Evolutionary conservation across 257 asterid genomes (phyloP).

Genomic region (Forsythia suspensa): DNA sequence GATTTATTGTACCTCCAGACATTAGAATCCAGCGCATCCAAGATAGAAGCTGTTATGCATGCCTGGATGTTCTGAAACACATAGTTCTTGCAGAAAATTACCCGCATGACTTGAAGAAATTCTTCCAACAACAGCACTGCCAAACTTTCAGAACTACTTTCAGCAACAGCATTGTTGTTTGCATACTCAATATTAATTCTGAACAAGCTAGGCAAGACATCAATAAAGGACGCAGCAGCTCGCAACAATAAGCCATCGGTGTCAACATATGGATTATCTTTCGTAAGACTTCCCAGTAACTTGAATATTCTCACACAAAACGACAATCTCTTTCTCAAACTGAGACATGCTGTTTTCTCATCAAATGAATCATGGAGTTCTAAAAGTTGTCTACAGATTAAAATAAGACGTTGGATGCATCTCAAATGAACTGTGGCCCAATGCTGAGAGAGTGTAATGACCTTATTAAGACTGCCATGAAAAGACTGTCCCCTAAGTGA

Average conservation of each 20-base stretch:
- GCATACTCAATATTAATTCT: constrained; percentile 58
- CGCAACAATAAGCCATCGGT: constrained; percentile 60
- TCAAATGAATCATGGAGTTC: constrained; percentile 50
- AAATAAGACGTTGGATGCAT: constrained; percentile 64
- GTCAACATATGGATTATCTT: constrained; percentile 50
- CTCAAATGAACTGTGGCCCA: constrained; percentile 83
- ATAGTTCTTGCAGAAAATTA: constrained; percentile 47
- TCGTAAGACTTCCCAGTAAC: constrained; percentile 62
- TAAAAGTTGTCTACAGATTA: constrained; percentile 55
- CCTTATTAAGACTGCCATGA: constrained; percentile 40
- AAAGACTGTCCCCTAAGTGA: constrained; percentile 40
- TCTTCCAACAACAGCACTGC: constrained; percentile 70
- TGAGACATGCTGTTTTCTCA: constrained; percentile 55
- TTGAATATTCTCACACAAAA: constrained; percentile 66
- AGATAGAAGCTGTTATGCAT: constrained; percentile 62
- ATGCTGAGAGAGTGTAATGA: constrained; percentile 60
- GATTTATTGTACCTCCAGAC: constrained; percentile 58
- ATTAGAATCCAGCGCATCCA: constrained; percentile 59
- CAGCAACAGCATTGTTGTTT: constrained; percentile 51
- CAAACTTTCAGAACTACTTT: constrained; percentile 69
- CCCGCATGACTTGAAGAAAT: constrained; percentile 69
- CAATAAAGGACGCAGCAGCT: constrained; percentile 62
- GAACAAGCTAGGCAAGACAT: constrained; percentile 59
- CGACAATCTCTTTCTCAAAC: constrained; percentile 62
- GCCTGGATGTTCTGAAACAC: constrained; percentile 71